These are phyloP conservation scores for Chalciporus pseudorubinellus DNA, from an alignment of 768 basidiomycete genomes.

Conservation along the genomic window DNA sequence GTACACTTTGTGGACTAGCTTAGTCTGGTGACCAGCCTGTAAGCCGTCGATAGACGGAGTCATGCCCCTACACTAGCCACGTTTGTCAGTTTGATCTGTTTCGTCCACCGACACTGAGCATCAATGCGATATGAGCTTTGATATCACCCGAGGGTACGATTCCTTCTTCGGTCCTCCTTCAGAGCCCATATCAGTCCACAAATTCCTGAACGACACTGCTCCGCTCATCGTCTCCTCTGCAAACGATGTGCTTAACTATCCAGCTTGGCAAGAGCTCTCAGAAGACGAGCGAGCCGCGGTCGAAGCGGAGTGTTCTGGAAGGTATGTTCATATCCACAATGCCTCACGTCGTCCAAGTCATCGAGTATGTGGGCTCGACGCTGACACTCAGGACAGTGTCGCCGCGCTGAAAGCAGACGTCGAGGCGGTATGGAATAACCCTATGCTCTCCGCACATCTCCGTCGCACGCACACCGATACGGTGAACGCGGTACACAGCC, in stretches of 20 bases:
- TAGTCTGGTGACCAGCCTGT: no score
- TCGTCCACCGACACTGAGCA: no score
- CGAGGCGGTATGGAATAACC: slow-evolving; percentile 50
- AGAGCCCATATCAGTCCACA: slow-evolving; percentile 45
- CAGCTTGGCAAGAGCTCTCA: slow-evolving; percentile 24
- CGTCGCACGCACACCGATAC: slow-evolving; percentile 50
- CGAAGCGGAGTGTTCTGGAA: slow-evolving; percentile 39
- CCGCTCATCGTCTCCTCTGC: slow-evolving; percentile 8
- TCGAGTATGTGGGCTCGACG: not conserved
- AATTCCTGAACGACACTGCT: slow-evolving; percentile 41
- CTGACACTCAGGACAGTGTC: slow-evolving; percentile 39
- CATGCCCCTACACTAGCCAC: no score
- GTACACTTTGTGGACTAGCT: no score
- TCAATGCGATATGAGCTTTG: slow-evolving; percentile 13
- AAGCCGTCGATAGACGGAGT: no score
- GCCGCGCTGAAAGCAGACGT: slow-evolving; percentile 47
- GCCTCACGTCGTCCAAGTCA: not conserved
- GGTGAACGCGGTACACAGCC: slow-evolving; percentile 37
- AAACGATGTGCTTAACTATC: slow-evolving; percentile 10
- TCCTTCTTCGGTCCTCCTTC: slow-evolving; percentile 67
- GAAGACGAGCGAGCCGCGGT: slow-evolving; percentile 30
- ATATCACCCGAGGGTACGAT: slow-evolving; percentile 38
- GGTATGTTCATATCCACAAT: slow-evolving; percentile 26
- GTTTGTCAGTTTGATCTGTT: no score
- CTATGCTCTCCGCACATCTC: slow-evolving; percentile 56